Conservation (phyloP, 139 green algal genomes). For the Picochlorum sp. region DNA sequence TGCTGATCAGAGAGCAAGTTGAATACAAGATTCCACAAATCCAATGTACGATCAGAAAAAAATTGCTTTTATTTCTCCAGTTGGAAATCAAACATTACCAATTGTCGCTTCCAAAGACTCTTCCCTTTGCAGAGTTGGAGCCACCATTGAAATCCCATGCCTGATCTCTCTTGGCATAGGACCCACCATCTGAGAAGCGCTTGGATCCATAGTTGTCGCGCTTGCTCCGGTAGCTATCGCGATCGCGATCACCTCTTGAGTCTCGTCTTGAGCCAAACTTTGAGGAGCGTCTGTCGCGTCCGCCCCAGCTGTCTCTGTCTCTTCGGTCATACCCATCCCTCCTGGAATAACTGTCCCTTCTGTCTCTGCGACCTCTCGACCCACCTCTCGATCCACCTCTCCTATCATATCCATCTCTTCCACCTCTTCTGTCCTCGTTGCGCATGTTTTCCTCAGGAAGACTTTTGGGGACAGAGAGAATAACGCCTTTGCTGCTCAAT, state of each 20-base stretch:
- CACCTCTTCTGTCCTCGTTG: conserved; percentile 14
- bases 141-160: neutral
- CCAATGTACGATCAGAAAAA: too few relatives aligned
- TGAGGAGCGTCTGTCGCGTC: neutral
- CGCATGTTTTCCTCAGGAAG: conserved; percentile 34
- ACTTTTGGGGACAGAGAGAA: conserved; percentile 17
- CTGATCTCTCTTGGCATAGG: neutral
- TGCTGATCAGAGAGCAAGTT: too few relatives aligned
- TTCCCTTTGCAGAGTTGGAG: neutral
- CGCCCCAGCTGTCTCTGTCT: neutral
- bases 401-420: conserved; percentile 3
- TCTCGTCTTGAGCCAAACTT: neutral
- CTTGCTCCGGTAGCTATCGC: neutral
- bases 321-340: conserved; percentile 2
- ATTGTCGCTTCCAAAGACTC: neutral
- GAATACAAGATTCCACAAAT: too few relatives aligned
- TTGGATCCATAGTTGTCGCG: neutral
- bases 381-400: conserved; percentile 4
- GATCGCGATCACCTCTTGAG: neutral
- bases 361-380: conserved; percentile 8
- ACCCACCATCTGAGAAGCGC: too few relatives aligned
- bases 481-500: conserved; percentile 32
- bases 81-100: neutral
- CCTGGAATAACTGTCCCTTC: conserved; percentile 4
- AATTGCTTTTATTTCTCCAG: too few relatives aligned